Percentiles rank a stretch among this genome's conserved stretches.
Evolutionary conservation across 2,329 filamentous ascomycete species (phyloP).

Genomic region (Byssothecium circinans): DNA sequence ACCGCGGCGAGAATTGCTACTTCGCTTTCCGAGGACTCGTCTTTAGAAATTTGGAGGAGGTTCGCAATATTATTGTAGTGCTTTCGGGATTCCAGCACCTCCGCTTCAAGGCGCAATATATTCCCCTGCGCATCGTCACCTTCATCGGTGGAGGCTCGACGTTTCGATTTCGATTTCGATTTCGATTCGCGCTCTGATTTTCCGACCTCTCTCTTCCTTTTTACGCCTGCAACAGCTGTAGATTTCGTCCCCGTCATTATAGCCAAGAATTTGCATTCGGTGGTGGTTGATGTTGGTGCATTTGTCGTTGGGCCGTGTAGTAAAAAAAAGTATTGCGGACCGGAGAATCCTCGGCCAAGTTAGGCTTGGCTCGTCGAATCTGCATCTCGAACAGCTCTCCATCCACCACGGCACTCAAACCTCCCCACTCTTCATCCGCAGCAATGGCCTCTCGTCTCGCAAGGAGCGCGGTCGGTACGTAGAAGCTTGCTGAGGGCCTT

Average conservation of each 20-base stretch:
- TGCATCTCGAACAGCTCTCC: conserved; percentile 17
- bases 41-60: conserved; percentile 61
- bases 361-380: conserved; percentile 22
- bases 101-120: conserved; percentile 75
- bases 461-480: conserved; percentile 92
- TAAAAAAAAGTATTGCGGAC: conserved; percentile 24
- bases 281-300: too few species aligned
- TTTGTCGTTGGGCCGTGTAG: not conserved
- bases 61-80: conserved; percentile 88
- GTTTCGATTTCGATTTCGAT: conserved; percentile 42
- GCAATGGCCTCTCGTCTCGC: conserved; percentile 98
- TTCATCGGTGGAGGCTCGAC: conserved; percentile 30
- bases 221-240: conserved; percentile 38
- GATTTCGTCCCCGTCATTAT: conserved; percentile 42
- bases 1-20: conserved; percentile 70
- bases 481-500: conserved; percentile 21
- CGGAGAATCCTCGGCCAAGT: conserved; percentile 30
- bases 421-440: conserved; percentile 49
- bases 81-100: conserved; percentile 81
- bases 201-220: conserved; percentile 47
- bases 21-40: conserved; percentile 56
- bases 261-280: conserved; percentile 4
- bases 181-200: conserved; percentile 41
- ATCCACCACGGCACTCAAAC: conserved; percentile 34
- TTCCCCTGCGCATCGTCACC: conserved; percentile 59